phyloP scores from a whole-genome alignment of 176 grass and related monocot genomes.

The Oryza meridionalis region DNA sequence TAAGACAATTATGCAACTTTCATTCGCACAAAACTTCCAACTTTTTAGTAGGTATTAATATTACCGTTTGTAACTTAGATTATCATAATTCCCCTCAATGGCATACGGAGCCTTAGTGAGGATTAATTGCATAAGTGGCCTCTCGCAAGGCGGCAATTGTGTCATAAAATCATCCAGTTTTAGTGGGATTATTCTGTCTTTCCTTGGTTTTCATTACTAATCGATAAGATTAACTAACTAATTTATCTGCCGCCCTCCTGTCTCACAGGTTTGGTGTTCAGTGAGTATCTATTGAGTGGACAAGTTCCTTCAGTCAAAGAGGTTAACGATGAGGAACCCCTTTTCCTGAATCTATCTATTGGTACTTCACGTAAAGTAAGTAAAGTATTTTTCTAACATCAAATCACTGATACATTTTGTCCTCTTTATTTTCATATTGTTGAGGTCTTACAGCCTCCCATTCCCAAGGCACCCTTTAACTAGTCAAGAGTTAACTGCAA shows the following conservation, averaged over 20 bases:
- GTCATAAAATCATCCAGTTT: too few relatives aligned
- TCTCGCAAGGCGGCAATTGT: too few relatives aligned
- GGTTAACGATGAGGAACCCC: slow-evolving; percentile 86
- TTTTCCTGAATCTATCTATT: slow-evolving; percentile 61
- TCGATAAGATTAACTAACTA: slow-evolving; percentile 1
- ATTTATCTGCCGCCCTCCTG: neutral
- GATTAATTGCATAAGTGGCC: too few relatives aligned
- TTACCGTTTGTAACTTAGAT: too few relatives aligned
- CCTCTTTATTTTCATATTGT: neutral
- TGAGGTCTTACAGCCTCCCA: neutral
- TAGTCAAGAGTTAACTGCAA: neutral
- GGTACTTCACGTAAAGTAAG: slow-evolving; percentile 61
- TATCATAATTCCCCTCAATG: too few relatives aligned
- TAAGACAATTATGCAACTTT: too few relatives aligned
- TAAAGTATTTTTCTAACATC: neutral
- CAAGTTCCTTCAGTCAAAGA: slow-evolving; percentile 90
- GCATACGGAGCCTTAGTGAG: too few relatives aligned
- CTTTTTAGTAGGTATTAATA: too few relatives aligned
- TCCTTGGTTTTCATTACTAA: neutral
- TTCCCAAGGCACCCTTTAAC: neutral
- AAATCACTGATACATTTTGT: neutral
- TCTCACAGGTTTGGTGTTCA: slow-evolving; percentile 81
- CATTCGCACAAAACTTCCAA: too few relatives aligned
- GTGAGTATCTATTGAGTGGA: slow-evolving; percentile 92
- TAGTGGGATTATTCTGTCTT: neutral